Conservation (phyloP, 768 basidiomycete species). For the Xerocomellus dryophilus region DNA sequence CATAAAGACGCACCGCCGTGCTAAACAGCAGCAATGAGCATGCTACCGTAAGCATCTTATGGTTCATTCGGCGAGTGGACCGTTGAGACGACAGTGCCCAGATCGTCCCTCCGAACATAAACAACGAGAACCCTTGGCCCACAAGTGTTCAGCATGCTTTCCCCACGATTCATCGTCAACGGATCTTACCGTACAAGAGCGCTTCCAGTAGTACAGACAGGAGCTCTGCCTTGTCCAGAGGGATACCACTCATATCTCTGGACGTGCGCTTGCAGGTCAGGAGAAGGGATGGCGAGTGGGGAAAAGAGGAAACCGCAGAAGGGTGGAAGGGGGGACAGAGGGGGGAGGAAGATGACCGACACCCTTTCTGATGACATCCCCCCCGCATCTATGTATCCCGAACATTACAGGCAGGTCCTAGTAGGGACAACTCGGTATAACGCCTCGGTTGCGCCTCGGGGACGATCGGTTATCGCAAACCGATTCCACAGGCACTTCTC, state of each 20-base stretch:
- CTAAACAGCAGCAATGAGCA: slow-evolving; percentile 31
- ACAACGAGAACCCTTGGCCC: slow-evolving; percentile 32
- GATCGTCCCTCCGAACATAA: slow-evolving; percentile 35
- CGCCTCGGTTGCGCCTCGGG: neutral
- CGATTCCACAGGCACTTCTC: neutral
- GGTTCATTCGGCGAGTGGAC: slow-evolving; percentile 13
- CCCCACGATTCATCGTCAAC: neutral
- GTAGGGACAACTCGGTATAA: neutral
- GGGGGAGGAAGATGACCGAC: neutral
- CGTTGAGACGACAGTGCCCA: slow-evolving; percentile 19
- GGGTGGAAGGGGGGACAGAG: neutral
- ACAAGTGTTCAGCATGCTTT: neutral
- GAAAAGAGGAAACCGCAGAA: too few relatives aligned
- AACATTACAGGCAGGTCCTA: neutral
- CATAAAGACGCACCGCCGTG: slow-evolving; percentile 23
- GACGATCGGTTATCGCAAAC: neutral
- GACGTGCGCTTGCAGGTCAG: neutral
- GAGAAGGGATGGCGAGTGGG: neutral
- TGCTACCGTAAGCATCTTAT: slow-evolving; percentile 21
- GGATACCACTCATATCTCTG: slow-evolving; percentile 7
- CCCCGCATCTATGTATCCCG: neutral
- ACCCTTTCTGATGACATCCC: neutral
- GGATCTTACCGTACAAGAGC: slow-evolving; percentile 17
- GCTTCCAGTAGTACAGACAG: slow-evolving; percentile 19
- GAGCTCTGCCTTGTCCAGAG: slow-evolving; percentile 22